Evolutionary conservation across 2,329 filamentous ascomycete species (phyloP).

Genomic region (Alternaria sp.): DNA sequence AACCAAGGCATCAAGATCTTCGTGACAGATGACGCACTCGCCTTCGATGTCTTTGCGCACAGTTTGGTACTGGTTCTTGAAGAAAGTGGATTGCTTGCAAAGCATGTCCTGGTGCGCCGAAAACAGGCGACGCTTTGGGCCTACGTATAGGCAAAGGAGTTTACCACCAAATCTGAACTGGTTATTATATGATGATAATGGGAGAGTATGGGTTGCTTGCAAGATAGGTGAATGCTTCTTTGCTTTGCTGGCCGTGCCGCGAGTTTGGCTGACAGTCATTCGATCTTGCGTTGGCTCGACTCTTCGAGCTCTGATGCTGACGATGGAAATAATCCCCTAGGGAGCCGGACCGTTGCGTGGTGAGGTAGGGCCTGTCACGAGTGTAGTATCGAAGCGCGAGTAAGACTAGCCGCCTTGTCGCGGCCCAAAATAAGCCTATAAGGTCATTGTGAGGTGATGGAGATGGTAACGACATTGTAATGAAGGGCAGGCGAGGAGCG

Average conservation of each 20-base stretch:
- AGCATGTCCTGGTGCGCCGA: neutral
- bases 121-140: no score
- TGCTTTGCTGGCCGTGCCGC: neutral
- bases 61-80: neutral
- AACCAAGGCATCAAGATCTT: no score
- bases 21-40: no score
- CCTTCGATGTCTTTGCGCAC: no score
- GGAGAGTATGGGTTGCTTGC: neutral
- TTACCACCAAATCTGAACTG: neutral
- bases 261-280: neutral
- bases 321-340: neutral
- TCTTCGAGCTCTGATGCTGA: neutral
- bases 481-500: neutral
- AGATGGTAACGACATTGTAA: accelerated
- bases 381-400: no score
- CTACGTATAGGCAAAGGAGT: neutral
- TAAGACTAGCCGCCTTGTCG: no score
- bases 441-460: no score
- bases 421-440: no score
- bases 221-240: neutral
- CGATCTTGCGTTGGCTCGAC: neutral
- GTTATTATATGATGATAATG: accelerated
- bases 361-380: no score
- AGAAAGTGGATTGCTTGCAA: neutral
- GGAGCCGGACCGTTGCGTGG: neutral